Evolutionary conservation across 2,329 filamentous ascomycete genomes (phyloP), one percentile per base, ranked within the genome.

Genomic region (Mycosphaerella sp.): DNA sequence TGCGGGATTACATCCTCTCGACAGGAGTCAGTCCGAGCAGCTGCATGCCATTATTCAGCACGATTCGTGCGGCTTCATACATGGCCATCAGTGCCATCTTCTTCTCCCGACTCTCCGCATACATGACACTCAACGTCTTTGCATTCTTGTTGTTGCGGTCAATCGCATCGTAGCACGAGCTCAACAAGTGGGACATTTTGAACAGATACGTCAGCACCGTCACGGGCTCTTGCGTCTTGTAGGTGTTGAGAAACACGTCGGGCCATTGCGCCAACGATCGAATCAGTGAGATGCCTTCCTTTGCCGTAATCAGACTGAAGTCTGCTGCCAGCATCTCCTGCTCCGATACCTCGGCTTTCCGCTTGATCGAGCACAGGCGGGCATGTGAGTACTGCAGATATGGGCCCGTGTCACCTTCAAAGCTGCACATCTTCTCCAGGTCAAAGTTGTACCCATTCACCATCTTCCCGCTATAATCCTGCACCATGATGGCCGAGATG

Each of bases 401-500:
- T 10, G 87, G 87, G 6, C 89, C 89, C 2, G 88, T 93, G 70
- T 92, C 87, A 41, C 87, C 87, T 72, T 93, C 87, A 61, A 91
- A 91, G 2, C 85, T 87, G 6, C 83, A 87, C 86, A 93, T 91
- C 61, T 81, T 79, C 55, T 89, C 83, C 78, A 90, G 84, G 73
- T 91, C 85, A 73, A 92, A 91, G 54, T 79, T 76, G 70, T 86
- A 84, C 64, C 81, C 80, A 71, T 84, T 83, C 67, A 83, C 76
- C 85, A 88, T 82, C 82, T 96, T 97, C 70, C 92, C 93, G 61
- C 82, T 87, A 89, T 97, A 95, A 68, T 97, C 93, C 73, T 97
- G 92, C 17, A 95, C 89, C 90, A 97, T 97, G 68, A 97, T 92
- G 67, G 87, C 86, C 60, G 87, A 91, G 69, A 97, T 96, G 59